Evolutionary conservation across 345 rosid species (phyloP).

Genomic region (Eucalyptus leucophloia): DNA sequence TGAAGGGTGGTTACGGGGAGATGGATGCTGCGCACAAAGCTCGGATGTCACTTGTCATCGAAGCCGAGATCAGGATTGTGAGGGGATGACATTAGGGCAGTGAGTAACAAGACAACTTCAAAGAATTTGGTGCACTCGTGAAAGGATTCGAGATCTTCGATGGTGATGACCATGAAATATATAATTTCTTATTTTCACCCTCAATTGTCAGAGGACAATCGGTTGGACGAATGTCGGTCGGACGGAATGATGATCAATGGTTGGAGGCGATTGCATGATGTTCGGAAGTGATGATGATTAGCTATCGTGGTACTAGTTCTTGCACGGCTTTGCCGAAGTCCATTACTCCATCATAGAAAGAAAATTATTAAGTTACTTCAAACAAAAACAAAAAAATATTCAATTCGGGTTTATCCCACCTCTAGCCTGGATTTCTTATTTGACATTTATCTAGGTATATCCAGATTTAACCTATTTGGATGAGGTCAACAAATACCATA

Average conservation of each 20-base stretch:
- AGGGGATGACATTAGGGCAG: background rate
- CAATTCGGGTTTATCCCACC: background rate
- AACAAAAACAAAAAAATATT: no score
- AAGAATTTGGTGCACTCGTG: background rate
- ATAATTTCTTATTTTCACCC: no score
- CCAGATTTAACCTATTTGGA: no score
- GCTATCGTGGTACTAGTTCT: background rate
- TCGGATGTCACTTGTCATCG: background rate
- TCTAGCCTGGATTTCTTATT: no score
- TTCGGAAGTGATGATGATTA: background rate
- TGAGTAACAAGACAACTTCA: background rate
- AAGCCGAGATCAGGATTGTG: background rate
- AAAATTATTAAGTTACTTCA: background rate
- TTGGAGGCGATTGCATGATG: background rate
- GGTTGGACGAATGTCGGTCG: background rate
- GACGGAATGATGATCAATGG: background rate
- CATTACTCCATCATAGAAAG: background rate
- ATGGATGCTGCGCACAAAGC: background rate
- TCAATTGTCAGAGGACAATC: accelerated
- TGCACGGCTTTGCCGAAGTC: background rate
- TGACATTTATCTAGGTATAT: background rate
- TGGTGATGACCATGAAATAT: no score
- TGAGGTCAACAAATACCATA: no score
- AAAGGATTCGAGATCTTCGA: background rate
- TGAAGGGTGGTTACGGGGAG: background rate